These are phyloP conservation scores for Pichia nanzhaoensis DNA, from an alignment of 805 yeast species.

Conservation along the genomic window DNA sequence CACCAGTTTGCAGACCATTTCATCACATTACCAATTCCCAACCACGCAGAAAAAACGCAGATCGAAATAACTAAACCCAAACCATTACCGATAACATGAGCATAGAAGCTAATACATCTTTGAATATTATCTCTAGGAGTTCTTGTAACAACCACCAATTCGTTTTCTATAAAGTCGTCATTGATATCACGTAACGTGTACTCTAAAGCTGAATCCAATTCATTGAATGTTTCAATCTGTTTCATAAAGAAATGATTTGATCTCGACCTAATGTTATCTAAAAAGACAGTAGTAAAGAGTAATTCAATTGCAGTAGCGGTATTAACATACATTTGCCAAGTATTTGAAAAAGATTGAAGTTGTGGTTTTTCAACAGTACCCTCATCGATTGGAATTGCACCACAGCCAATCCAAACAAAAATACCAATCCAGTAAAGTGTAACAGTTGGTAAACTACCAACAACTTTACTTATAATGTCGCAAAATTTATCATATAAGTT, in stretches of 20 bases:
- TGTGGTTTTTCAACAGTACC: constrained; percentile 8
- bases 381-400: constrained; percentile 22
- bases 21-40: constrained; percentile 33
- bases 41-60: constrained; percentile 33
- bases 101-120: constrained; percentile 26
- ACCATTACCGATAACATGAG: constrained; percentile 38
- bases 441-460: constrained; percentile 31
- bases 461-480: constrained; percentile 17
- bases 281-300: constrained; percentile 30
- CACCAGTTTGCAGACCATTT: constrained; percentile 37
- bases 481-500: constrained; percentile 32
- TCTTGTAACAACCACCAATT: constrained; percentile 25
- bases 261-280: constrained; percentile 35
- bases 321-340: constrained; percentile 38
- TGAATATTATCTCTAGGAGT: constrained; percentile 13
- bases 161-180: constrained; percentile 17
- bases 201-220: constrained; percentile 29
- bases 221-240: constrained; percentile 16
- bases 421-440: constrained; percentile 34
- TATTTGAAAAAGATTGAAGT: constrained; percentile 26
- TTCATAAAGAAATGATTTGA: constrained; percentile 29
- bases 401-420: constrained; percentile 34
- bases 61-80: constrained; percentile 32
- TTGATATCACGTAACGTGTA: neutral
- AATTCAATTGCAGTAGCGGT: constrained; percentile 36